phyloP scores from a whole-genome alignment of 2,329 filamentous ascomycete genomes.

The Aspergillus fructus region DNA sequence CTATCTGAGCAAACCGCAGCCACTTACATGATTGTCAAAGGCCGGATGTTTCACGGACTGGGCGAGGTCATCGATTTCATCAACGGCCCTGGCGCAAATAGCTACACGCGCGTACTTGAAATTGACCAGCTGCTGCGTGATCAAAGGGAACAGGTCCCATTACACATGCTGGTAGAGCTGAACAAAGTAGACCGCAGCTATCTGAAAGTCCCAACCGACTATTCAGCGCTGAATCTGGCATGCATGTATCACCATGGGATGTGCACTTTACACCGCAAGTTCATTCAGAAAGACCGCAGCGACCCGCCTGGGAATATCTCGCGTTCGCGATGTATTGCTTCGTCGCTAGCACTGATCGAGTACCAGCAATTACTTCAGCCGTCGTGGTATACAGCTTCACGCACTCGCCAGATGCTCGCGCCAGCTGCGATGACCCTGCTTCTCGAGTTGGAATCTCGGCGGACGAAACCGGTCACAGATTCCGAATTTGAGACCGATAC shows the following conservation, averaged over 20 bases:
- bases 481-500: not conserved
- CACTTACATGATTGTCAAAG: slow-evolving; percentile 7
- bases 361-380: slow-evolving; percentile 1
- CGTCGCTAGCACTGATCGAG: not conserved
- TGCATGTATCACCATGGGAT: slow-evolving; percentile 11
- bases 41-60: slow-evolving; percentile 5
- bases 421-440: slow-evolving; percentile 9
- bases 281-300: not conserved
- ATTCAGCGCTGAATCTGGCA: not conserved
- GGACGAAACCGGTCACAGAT: not conserved
- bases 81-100: not conserved
- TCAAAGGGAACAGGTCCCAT: not conserved
- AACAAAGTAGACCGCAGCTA: not conserved
- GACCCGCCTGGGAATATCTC: not conserved
- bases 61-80: slow-evolving; percentile 7
- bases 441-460: slow-evolving; percentile 4
- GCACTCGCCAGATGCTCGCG: slow-evolving; percentile 6
- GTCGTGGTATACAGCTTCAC: slow-evolving; percentile 5
- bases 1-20: slow-evolving; percentile 3
- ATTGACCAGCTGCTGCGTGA: not conserved
- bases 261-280: slow-evolving; percentile 7
- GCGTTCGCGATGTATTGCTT: not conserved
- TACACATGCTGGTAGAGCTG: not conserved
- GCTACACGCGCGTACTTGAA: not conserved
- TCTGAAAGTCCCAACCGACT: not conserved